Evolutionary conservation across 768 basidiomycete species (phyloP), one percentile per base, ranked within the genome.

Genomic region (Udeniomyces megalosporus): DNA sequence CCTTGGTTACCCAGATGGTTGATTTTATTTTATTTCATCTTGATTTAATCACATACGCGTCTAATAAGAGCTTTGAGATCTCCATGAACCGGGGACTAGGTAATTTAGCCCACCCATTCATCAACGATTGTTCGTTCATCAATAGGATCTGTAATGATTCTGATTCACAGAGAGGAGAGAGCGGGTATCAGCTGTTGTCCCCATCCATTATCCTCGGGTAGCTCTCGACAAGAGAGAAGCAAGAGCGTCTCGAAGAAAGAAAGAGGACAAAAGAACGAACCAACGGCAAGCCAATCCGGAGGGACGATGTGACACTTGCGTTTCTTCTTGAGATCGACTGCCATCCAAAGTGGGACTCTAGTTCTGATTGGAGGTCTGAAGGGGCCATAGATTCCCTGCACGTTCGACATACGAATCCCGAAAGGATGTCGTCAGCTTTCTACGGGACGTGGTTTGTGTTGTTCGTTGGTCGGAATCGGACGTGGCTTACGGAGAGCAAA

Each of bases 301-400:
- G 89, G 79, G 15, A 96, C 78, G 54, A 99, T 89, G 67, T 88
- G 83, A 66, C 93, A 96, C 74, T 91, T 92, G 72, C 87, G 86
- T 78, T 96, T 95, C 70, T 84, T 72, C 75, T 99, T 99, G 54
- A 97, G 77, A 70, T 93, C 89, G 2, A 87, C 76, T 0, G 93
- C 95, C 78, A 99, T 84, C 95, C 95, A 99, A 3, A 97, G 76
- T 0, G 95, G 95, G n/a, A 97, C 82, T 67, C 80, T 80, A 42
- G 84, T 79, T 72, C 86, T 85, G 61, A 81, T 80, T 5, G 93
- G 93, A 1, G 95, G 92, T 6, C 84, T 78, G 58, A 99, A 80
- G 22, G 95, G 93, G 2, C 95, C 95, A 68, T 89, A 95, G 57
- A 84, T 84, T 58, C 89, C 91, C 90, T 95, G 72, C 22, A 10